Evolutionary conservation across 2,329 filamentous ascomycete genomes (phyloP).

Genomic region (Epichloe coenophiala): DNA sequence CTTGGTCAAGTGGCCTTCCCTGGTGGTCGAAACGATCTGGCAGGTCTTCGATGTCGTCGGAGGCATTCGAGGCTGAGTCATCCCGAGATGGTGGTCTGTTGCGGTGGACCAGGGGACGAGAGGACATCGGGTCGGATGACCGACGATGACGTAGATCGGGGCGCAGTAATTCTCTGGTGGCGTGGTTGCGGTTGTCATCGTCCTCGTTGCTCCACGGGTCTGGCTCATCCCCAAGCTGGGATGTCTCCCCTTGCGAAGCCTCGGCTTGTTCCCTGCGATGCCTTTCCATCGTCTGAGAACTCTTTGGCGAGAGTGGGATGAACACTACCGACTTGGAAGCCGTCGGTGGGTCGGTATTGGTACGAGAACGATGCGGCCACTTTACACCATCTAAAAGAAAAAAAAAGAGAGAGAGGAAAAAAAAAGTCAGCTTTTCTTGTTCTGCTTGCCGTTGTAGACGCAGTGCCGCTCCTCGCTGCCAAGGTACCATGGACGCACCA

Average conservation of each 20-base stretch:
- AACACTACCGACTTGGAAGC: slow-evolving; percentile 31
- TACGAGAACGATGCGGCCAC: not conserved
- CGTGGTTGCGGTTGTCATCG: slow-evolving; percentile 7
- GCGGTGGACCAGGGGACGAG: slow-evolving; percentile 15
- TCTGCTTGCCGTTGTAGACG: not conserved
- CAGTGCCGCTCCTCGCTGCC: slow-evolving; percentile 5
- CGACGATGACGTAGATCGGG: slow-evolving; percentile 12
- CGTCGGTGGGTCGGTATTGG: not conserved
- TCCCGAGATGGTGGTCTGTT: slow-evolving; percentile 5
- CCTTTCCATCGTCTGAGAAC: slow-evolving; percentile 29
- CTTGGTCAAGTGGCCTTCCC: slow-evolving; percentile 26
- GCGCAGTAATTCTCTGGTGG: not conserved
- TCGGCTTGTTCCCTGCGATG: slow-evolving; percentile 24
- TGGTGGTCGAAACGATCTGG: slow-evolving; percentile 34
- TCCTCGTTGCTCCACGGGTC: slow-evolving; percentile 10
- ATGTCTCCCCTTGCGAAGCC: slow-evolving; percentile 9
- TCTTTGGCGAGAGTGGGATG: slow-evolving; percentile 35
- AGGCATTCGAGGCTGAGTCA: slow-evolving; percentile 13
- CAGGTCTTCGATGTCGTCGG: slow-evolving; percentile 28
- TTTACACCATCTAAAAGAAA: slow-evolving; percentile 17
- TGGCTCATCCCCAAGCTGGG: slow-evolving; percentile 6
- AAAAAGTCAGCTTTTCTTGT: slow-evolving; percentile 10
- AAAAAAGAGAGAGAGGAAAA: not conserved
- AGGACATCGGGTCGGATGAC: slow-evolving; percentile 22
- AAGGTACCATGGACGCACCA: slow-evolving; percentile 24